Conservation (phyloP, 169 alveolate species). For the Plasmodium gaboni region DNA sequence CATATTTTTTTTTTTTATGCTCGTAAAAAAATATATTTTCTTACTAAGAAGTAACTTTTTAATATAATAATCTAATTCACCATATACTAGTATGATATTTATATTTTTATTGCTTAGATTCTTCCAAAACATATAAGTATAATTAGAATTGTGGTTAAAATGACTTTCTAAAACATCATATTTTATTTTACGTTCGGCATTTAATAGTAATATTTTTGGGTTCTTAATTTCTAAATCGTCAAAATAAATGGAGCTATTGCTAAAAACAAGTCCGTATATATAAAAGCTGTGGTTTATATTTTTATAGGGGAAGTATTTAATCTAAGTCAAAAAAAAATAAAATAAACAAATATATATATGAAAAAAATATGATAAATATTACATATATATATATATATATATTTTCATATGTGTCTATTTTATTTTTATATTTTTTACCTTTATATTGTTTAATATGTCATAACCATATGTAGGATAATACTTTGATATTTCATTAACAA, state of each 20-base stretch:
- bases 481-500: constrained; percentile 56
- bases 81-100: constrained; percentile 59
- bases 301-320: constrained; percentile 66
- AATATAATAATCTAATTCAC: constrained; percentile 39
- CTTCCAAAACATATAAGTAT: constrained; percentile 34
- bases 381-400: not conserved
- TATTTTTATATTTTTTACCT: constrained; percentile 12
- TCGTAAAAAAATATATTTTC: constrained; percentile 67
- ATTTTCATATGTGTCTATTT: not conserved
- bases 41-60: constrained; percentile 59
- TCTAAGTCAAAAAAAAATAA: constrained; percentile 3
- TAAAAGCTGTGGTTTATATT: constrained; percentile 46
- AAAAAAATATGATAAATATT: not conserved
- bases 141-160: constrained; percentile 31
- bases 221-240: constrained; percentile 67
- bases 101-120: constrained; percentile 26
- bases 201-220: constrained; percentile 54
- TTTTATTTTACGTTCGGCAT: constrained; percentile 17
- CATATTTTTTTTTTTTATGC: constrained; percentile 63
- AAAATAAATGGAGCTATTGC: constrained; percentile 58
- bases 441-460: constrained; percentile 50
- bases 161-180: constrained; percentile 30
- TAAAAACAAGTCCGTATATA: constrained; percentile 60
- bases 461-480: constrained; percentile 54
- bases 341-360: not conserved